phyloP scores from a whole-genome alignment of 306 rosid genomes.

The Boehmeria nivea region DNA sequence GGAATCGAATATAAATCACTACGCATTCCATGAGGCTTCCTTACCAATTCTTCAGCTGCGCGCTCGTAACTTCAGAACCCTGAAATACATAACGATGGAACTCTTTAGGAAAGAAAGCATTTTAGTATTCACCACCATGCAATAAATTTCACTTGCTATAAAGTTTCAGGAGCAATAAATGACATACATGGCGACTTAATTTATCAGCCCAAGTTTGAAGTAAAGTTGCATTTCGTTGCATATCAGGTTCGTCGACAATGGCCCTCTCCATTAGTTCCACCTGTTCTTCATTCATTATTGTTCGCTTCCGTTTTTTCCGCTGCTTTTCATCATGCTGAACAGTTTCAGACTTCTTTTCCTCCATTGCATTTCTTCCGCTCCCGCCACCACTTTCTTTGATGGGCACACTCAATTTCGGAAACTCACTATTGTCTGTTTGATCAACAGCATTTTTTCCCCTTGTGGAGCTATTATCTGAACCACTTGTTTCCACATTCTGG shows the following conservation, averaged over 20 bases:
- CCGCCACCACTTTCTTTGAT: constrained; percentile 36
- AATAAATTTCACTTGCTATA: background rate
- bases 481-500: constrained; percentile 81
- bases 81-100: constrained; percentile 34
- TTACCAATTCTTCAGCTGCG: constrained; percentile 94
- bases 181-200: constrained; percentile 67
- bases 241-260: constrained; percentile 78
- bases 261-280: constrained; percentile 65
- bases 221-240: constrained; percentile 74
- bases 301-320: constrained; percentile 84
- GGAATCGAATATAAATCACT: no score
- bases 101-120: constrained; percentile 25
- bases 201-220: constrained; percentile 79
- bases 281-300: constrained; percentile 82
- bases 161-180: constrained; percentile 21
- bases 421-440: constrained; percentile 38
- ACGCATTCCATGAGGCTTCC: constrained; percentile 13
- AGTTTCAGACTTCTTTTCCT: constrained; percentile 64
- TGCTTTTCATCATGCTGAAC: constrained; percentile 45
- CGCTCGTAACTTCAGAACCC: constrained; percentile 86
- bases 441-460: constrained; percentile 54
- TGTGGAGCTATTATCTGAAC: constrained; percentile 74
- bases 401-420: constrained; percentile 43
- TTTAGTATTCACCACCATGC: background rate
- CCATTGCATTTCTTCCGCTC: constrained; percentile 46